Base-by-base conservation (phyloP, 1,284 basidiomycete species). In the Sporisorium exsertum region DNA sequence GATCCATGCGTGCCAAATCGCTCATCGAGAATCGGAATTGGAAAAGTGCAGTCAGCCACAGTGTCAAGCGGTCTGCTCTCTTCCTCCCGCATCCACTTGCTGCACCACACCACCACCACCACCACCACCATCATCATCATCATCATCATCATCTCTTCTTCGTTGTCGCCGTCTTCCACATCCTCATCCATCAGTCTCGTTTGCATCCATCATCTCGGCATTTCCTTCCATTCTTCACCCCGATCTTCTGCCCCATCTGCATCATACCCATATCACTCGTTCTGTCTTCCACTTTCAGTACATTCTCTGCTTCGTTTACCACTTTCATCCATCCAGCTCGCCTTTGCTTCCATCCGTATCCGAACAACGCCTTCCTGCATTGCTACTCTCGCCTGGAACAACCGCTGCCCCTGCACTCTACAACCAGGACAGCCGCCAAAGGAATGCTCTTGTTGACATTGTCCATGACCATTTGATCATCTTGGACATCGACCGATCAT, bases 1-100 rank as follows among this genome's bases (percentile, higher is more conserved):
- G 55, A 57, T 58, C 56, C 56, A 49, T 49, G 56, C 56, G 46
- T 58, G 56, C 46, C 42, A 57, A 26, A 57, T 4, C 1, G n/a
- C 43, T 46, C 43, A 18, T 42, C 52, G 40, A 43, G 15, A 43
- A 24, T 35, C 12, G 12, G 4, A 15, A 24, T 22, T 20, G 3
- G 16, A 8, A 43, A 7, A 35, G 29, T 32, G 29, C 29, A 32
- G 29, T 32, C 5, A 32, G 29, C 29, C 10, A 10, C 29, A 35
- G 35, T 35, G 45, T 47, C 24, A 27, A 5, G 24, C 5, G 13
- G 45, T 6, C 22, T 47, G 24, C 45, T 45, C 8, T 3, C 8
- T 45, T 22, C 20, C 20, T 45, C 35, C 5, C 20, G 35, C 51
- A 53, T 49, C 46, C 47, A 40, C 35, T 9, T 15, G n/a, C 33